A percentile compares a stretch with the other conserved stretches of the same genome.
phyloP scores from a whole-genome alignment of 2,329 filamentous ascomycete species.

The Alternaria triticimaculans region DNA sequence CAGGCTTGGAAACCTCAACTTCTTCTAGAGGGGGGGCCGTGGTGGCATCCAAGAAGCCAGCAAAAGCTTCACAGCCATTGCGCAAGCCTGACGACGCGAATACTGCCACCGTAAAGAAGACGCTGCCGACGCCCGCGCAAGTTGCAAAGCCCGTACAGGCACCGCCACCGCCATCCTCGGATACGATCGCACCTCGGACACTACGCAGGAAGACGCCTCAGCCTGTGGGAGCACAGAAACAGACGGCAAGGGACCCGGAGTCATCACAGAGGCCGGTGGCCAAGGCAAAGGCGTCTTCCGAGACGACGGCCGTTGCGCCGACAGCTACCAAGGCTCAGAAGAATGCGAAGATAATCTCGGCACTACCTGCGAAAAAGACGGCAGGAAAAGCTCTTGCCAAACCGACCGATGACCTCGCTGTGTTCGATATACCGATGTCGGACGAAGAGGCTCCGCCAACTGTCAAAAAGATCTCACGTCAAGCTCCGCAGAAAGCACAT shows the following conservation, averaged over 20 bases:
- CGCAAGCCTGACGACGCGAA: slow-evolving; percentile 18
- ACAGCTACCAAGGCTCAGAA: slow-evolving; percentile 14
- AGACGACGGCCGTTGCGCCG: slow-evolving; percentile 21
- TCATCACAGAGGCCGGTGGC: slow-evolving; percentile 7
- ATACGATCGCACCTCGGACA: background rate
- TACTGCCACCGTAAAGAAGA: slow-evolving; percentile 8
- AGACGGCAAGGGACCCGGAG: background rate
- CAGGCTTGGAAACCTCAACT: slow-evolving; percentile 13
- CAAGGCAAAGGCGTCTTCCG: slow-evolving; percentile 19
- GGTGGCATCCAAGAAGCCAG: background rate
- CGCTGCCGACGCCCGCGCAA: slow-evolving; percentile 6
- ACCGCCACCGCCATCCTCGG: slow-evolving; percentile 1
- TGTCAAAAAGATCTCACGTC: slow-evolving; percentile 24
- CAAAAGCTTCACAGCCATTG: slow-evolving; percentile 11
- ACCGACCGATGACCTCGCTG: slow-evolving; percentile 12
- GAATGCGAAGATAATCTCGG: slow-evolving; percentile 1
- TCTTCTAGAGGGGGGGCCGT: slow-evolving; percentile 16
- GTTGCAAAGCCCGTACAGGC: slow-evolving; percentile 6
- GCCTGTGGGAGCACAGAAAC: slow-evolving; percentile 3
- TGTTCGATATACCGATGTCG: slow-evolving; percentile 37
- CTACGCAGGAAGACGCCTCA: slow-evolving; percentile 22
- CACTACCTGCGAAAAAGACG: slow-evolving; percentile 9
- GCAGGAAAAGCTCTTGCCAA: slow-evolving; percentile 7
- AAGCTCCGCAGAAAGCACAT: slow-evolving; percentile 5
- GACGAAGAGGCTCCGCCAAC: slow-evolving; percentile 32